Base-by-base conservation (phyloP, 345 rosid genomes). In the Eucalyptus erythrocorys region DNA sequence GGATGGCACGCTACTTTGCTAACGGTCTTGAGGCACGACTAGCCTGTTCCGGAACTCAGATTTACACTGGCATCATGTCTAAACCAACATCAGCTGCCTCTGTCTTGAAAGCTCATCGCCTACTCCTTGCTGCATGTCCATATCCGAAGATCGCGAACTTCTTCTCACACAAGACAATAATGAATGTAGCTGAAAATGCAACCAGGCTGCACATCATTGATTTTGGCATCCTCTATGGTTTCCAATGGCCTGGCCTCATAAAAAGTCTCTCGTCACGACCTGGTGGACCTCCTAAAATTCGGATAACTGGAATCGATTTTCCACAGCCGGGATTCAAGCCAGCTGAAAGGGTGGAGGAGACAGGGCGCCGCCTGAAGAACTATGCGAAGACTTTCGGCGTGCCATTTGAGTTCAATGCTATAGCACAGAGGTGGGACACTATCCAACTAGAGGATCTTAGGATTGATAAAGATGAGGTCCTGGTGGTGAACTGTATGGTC, bases 261-360 rank as follows among this genome's bases (percentile, higher is more conserved):
- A 89, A 89, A 16, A 92, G 87, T 53, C 94, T 94, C 88, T 93
- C 97, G 32, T 89, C 92, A 53, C 89, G 92, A 81, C 59, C 55
- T n/a, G 92, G 91, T 14, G 97, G 96, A 87, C 93, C 96, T 85
- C 97, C 94, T 16, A 93, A 86, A 87, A 80, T 94, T 85, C 89
- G 92, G 66, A 93, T 94, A 59, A 95, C 95, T 13, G 96, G 96
- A 82, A 92, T 94, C 16, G 96, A 93, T 87, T 89, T 93, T 55
- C 96, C 94, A 30, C 96, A 92, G 82, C 96, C 94, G 26, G 97
- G 94, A 86, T 95, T 95, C 76, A 92, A 92, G 51, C 97, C 97
- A 79, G 90, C 94, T 50, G 90, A 93, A 88, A 90, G 95, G 89
- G 93, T 93, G 8, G 95, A 95, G 88, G 97, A 94, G 91, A 89